Evolutionary conservation across 176 grass and related monocot species (phyloP), one percentile per base, ranked within the genome.

Genomic region (Canna indica): DNA sequence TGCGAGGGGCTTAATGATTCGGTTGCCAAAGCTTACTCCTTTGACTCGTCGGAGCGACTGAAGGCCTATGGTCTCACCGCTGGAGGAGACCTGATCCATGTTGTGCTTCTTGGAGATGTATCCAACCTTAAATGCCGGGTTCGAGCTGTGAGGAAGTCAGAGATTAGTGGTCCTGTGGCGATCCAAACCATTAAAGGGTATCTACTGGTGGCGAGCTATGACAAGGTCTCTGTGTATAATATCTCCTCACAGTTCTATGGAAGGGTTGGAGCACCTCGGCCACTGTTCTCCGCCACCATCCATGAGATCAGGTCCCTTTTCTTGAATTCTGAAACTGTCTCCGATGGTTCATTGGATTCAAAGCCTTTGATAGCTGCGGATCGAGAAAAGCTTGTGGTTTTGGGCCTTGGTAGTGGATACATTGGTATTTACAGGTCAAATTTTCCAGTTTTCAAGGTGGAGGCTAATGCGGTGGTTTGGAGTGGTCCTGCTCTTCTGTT

Each of bases 381-480:
- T 62, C 38, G 82, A 18, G 86, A 85, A 76, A 97, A 97, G 64
- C 86, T 97, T 58, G 82, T 97, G n/a, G 81, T 97, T 71, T 79
- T 97, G 79, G 93, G 93, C 56, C 87, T 97, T 7, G 82, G 86
- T 14, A 85, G 88, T 68, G 88, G 84, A 9, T 83, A 97, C 50
- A 70, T 97, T 34, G 88, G 76, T 14, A 83, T 92, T 16, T 97
- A 97, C 31, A 74, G 77, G 25, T 89, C 88, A 17, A 92, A 97
- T 58, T 91, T 97, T 75, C 93, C 86, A 0, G 73, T 83, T 33
- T 87, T 90, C 78, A 88, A 73, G 62, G 72, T 85, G 3, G 93
- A 92, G 71, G 90, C 71, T 84, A 92, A 86, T 85, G 88, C 88
- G 13, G 93, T 90, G 30, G 77, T 97, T 33, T 97, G 93, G 93